Percentiles rank a stretch among this genome's conserved stretches.
phyloP scores from a whole-genome alignment of 139 green algal genomes.

The Chara braunii region DNA sequence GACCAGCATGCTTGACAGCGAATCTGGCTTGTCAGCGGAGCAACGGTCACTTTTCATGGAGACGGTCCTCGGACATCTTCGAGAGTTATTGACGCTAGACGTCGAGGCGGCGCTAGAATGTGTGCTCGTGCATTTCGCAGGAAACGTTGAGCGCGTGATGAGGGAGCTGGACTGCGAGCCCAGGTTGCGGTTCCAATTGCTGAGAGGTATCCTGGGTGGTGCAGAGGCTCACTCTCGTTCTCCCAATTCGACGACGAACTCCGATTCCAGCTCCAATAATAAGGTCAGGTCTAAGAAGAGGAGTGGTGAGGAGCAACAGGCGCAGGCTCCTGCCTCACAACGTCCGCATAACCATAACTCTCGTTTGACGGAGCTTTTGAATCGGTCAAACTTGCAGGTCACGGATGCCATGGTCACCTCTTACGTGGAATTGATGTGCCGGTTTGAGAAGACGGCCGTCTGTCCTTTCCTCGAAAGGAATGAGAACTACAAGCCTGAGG shows the following conservation, averaged over 20 bases:
- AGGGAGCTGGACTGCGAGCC: background rate
- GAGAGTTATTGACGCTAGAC: too few relatives aligned
- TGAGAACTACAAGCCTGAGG: constrained; percentile 53
- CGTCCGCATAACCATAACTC: too few relatives aligned
- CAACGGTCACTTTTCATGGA: too few relatives aligned
- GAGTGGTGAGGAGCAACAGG: too few relatives aligned
- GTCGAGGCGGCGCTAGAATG: background rate
- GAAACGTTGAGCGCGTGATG: constrained; percentile 8
- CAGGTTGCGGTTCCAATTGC: constrained; percentile 11
- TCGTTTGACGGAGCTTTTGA: constrained; percentile 7
- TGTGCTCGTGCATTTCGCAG: background rate
- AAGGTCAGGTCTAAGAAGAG: too few relatives aligned
- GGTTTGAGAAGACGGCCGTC: constrained; percentile 49
- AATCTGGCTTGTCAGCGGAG: too few relatives aligned
- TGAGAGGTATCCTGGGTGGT: constrained; percentile 21
- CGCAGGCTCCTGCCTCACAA: too few relatives aligned
- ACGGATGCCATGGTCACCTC: constrained; percentile 12
- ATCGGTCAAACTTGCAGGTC: background rate
- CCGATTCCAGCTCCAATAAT: too few relatives aligned
- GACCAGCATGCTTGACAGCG: constrained; percentile 13
- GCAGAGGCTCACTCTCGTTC: background rate
- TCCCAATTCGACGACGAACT: too few relatives aligned
- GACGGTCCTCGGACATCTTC: too few relatives aligned
- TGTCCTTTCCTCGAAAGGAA: constrained; percentile 53
- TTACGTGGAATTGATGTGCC: constrained; percentile 48